Evolutionary conservation across 495 filamentous ascomycete species (phyloP).

Genomic region (Penicillium riverlandense): DNA sequence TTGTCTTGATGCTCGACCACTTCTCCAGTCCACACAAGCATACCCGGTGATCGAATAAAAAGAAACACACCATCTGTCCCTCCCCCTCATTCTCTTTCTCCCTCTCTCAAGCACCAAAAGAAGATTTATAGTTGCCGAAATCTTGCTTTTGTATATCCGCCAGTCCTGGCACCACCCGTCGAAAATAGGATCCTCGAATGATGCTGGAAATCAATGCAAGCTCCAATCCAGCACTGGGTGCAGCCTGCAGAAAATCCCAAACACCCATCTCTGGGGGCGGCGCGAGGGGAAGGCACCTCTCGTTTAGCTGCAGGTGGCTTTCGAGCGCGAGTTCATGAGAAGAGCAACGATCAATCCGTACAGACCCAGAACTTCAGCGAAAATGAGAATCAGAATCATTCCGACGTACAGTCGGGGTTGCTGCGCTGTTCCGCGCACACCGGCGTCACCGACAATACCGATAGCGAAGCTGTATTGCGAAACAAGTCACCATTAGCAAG

Average conservation of each 20-base stretch:
- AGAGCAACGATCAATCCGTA: conserved; percentile 98
- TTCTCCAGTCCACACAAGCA: conserved; percentile 1
- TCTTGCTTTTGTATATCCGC: conserved; percentile 6
- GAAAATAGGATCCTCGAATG: background rate
- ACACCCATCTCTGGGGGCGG: background rate
- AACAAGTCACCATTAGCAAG: conserved; percentile 5
- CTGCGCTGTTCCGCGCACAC: conserved; percentile 96
- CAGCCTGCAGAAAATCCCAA: no score
- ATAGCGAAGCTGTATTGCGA: conserved; percentile 68
- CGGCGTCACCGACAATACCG: conserved; percentile 97
- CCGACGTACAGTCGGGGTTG: conserved; percentile 97
- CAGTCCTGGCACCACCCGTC: background rate
- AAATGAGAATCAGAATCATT: conserved; percentile 99
- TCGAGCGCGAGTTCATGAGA: conserved; percentile 86
- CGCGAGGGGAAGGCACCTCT: conserved; percentile 6
- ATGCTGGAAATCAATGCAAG: background rate
- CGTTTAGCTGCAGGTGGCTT: conserved; percentile 27
- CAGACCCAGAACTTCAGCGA: conserved; percentile 99
- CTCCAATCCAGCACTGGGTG: background rate
- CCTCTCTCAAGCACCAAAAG: no score
- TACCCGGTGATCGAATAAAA: conserved; percentile 12
- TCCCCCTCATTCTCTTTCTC: no score
- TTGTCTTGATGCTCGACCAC: conserved; percentile 3
- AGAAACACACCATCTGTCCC: background rate
- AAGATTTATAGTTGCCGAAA: conserved; percentile 5